Conservation (phyloP, 164 flowering plant genomes). For the Litsea cubeba region DNA sequence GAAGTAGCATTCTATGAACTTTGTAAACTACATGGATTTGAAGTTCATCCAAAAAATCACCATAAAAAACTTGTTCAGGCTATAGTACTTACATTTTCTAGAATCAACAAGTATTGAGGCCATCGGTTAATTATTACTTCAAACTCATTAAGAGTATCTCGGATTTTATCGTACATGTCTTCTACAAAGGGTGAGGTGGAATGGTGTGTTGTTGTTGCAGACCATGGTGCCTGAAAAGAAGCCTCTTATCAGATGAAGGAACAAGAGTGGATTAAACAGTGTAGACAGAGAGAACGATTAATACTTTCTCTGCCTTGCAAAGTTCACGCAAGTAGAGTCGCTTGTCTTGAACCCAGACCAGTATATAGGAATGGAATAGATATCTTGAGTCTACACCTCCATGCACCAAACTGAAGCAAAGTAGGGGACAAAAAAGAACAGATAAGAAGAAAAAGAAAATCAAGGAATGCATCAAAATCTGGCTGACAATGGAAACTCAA, state of each 20-base stretch:
- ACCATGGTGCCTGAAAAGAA: constrained; percentile 66
- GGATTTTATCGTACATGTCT: constrained; percentile 71
- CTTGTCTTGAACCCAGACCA: constrained; percentile 86
- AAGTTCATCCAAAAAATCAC: not conserved
- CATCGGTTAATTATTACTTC: constrained; percentile 81
- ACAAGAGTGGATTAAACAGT: not conserved
- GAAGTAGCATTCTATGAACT: too few species aligned
- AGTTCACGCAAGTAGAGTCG: constrained; percentile 67
- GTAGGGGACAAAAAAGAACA: not conserved
- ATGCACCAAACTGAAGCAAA: constrained; percentile 43
- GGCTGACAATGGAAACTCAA: not conserved
- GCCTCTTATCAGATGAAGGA: not conserved
- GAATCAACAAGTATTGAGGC: constrained; percentile 75
- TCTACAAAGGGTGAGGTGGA: constrained; percentile 90
- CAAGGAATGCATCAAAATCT: not conserved
- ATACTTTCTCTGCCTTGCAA: constrained; percentile 89
- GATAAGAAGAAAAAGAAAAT: not conserved
- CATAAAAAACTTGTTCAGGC: not conserved
- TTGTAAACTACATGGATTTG: not conserved
- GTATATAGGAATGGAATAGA: constrained; percentile 69
- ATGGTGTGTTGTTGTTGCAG: constrained; percentile 63
- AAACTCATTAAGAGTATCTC: constrained; percentile 52
- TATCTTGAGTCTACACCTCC: constrained; percentile 76
- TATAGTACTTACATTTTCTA: constrained; percentile 68
- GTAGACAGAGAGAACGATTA: not conserved